Base-by-base conservation (phyloP, 2,329 filamentous ascomycete species). In the Penicillium sp. region DNA sequence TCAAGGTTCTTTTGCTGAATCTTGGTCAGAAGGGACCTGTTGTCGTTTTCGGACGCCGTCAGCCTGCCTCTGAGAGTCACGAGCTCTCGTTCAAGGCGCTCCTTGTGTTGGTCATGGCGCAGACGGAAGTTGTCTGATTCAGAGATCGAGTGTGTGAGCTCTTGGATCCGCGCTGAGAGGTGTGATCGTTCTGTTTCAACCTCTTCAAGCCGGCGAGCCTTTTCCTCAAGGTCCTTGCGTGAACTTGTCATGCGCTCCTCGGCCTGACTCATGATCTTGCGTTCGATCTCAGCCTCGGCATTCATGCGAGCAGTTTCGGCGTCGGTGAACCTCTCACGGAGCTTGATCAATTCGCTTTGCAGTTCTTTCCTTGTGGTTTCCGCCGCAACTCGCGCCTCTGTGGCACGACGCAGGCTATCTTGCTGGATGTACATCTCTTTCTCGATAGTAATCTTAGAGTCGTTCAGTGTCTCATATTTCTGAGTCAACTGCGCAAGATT, bases 371-470 rank as follows among this genome's bases (percentile, higher is more conserved):
- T 89, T 67, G 96, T 91, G 61, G 88, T 85, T 69, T 99, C 93
- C 1, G 90, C 90, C 6, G 85, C 84, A 6, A 86, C 81, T 32
- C 90, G 85, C 45, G 90, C 88, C 71, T 96, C 91, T 62, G 88
- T 90, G 12, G 91, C 90, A 52, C 93, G 86, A 37, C 94, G 86
- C 44, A 97, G 82, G 12, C 90, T 89, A 68, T 99, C 93, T 72
- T 97, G 92, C 68, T 97, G 93, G 6, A 90, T 88, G 70, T 97
- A 97, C 71, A 99, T 87, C 73, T 97, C 93, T 72, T 97, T 97
- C 73, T 99, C 93, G 60, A 99, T 96, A 45, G 87, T 96, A 65
- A 97, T 96, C 74, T 99, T 99, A 29, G 91, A 87, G 60, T 97
- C 91, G 65, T 96, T 96, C 34, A 97, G 80, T 34, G 85, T 84